A percentile compares a stretch with the other conserved stretches of the same genome.
phyloP scores from a whole-genome alignment of 148 eudicot genomes.

The Linanthus parryae region DNA sequence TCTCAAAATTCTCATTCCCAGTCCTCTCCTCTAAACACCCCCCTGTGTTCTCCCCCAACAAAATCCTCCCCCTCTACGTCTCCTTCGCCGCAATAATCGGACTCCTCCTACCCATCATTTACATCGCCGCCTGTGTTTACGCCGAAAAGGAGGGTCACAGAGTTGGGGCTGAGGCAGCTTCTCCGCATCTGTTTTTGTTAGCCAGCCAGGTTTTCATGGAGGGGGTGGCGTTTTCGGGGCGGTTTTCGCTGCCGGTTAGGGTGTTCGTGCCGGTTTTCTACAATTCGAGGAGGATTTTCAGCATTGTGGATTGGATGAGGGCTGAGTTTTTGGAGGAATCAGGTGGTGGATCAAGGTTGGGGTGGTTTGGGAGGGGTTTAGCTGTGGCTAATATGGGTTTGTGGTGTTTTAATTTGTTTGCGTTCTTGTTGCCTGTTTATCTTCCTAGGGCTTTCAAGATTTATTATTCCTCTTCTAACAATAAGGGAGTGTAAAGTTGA shows the following conservation, averaged over 20 bases:
- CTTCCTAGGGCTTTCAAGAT: constrained; percentile 61
- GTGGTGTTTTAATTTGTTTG: constrained; percentile 74
- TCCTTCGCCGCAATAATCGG: constrained; percentile 47
- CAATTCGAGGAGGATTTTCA: constrained; percentile 51
- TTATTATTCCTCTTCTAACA: too few species aligned
- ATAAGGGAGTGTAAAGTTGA: too few species aligned
- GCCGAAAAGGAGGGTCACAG: constrained; percentile 58
- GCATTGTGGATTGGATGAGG: constrained; percentile 43
- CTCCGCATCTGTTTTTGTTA: constrained; percentile 64
- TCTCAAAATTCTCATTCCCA: constrained; percentile 56
- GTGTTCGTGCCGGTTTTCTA: constrained; percentile 79
- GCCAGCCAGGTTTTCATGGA: constrained; percentile 79
- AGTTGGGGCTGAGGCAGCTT: too few species aligned
- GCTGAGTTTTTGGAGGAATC: constrained; percentile 23
- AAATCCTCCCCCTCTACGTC: constrained; percentile 30
- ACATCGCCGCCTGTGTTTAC: constrained; percentile 46
- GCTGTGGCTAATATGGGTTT: constrained; percentile 49
- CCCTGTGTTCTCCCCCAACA: constrained; percentile 35
- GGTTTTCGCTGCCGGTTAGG: constrained; percentile 64
- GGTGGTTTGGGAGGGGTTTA: constrained; percentile 47
- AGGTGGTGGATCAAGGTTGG: constrained; percentile 17
- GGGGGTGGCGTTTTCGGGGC: constrained; percentile 40
- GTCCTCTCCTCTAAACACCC: constrained; percentile 11
- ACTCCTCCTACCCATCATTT: constrained; percentile 51
- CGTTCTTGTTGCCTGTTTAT: constrained; percentile 76